phyloP scores from a whole-genome alignment of 306 rosid species.

The Sechiopsis laciniata region DNA sequence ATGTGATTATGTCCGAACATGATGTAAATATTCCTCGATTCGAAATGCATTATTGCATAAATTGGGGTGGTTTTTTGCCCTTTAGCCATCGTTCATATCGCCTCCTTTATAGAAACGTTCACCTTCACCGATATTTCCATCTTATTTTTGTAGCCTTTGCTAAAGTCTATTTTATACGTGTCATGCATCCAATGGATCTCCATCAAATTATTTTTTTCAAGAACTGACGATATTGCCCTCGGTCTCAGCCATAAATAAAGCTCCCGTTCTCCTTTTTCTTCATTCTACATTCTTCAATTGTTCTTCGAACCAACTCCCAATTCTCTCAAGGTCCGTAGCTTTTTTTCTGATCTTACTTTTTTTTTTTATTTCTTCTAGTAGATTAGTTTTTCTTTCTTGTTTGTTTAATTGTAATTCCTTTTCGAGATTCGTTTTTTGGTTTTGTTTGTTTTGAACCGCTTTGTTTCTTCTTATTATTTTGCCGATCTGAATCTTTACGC shows the following conservation, averaged over 20 bases:
- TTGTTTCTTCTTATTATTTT: neutral
- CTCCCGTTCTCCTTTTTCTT: neutral
- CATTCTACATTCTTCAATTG: neutral
- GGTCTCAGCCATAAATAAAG: neutral
- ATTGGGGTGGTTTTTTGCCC: neutral
- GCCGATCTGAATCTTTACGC: neutral
- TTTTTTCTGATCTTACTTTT: neutral
- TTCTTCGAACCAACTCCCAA: neutral
- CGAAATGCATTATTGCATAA: neutral
- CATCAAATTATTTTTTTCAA: neutral
- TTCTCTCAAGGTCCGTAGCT: neutral
- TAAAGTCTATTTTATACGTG: neutral
- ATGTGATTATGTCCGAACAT: too few species aligned
- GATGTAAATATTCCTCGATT: too few species aligned
- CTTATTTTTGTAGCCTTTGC: neutral
- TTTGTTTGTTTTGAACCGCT: neutral
- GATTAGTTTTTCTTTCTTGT: neutral
- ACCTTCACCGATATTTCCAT: neutral
- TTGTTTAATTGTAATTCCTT: neutral
- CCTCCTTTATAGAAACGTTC: neutral
- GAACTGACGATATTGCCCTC: neutral
- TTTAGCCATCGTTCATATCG: constrained; percentile 1
- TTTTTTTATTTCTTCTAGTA: neutral
- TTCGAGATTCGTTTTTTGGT: neutral
- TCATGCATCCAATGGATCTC: neutral